Conservation (phyloP, 352 stramenopile genomes). For the Phytophthora sp. region DNA sequence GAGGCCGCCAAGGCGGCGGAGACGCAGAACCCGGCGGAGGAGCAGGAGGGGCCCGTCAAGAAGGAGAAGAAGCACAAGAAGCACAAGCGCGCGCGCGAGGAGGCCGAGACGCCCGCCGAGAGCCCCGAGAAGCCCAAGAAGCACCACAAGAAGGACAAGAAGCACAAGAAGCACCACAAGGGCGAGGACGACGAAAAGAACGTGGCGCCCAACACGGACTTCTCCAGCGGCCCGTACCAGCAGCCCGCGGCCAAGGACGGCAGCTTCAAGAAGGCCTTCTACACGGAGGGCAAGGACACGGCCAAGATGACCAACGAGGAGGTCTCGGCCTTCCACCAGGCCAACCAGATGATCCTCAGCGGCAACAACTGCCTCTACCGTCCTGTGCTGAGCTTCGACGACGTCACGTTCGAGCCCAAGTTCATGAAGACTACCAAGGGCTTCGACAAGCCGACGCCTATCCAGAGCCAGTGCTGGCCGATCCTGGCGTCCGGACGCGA, state of each 20-base stretch:
- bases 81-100: conserved; percentile 34
- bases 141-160: conserved; percentile 43
- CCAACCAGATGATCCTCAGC: conserved; percentile 85
- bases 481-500: conserved; percentile 87
- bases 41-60: background rate
- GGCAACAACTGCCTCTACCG: conserved; percentile 91
- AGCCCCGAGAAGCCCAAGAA: conserved; percentile 51
- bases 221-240: conserved; percentile 77
- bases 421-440: conserved; percentile 89
- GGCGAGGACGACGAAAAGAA: conserved; percentile 52
- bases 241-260: conserved; percentile 65
- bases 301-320: conserved; percentile 82
- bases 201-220: conserved; percentile 42
- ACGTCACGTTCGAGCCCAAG: conserved; percentile 81
- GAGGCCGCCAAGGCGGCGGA: conserved; percentile 9
- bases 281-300: conserved; percentile 74
- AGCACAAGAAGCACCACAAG: conserved; percentile 55
- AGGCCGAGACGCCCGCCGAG: conserved; percentile 38
- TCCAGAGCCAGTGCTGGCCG: conserved; percentile 98
- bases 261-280: conserved; percentile 88
- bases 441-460: conserved; percentile 95
- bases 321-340: conserved; percentile 86
- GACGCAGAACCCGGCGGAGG: conserved; percentile 3
- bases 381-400: conserved; percentile 67
- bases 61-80: conserved; percentile 44